Evolutionary conservation across 208 protist genomes (phyloP), one percentile per base, ranked within the genome.

Genomic region (Acanthamoeba castellanii): DNA sequence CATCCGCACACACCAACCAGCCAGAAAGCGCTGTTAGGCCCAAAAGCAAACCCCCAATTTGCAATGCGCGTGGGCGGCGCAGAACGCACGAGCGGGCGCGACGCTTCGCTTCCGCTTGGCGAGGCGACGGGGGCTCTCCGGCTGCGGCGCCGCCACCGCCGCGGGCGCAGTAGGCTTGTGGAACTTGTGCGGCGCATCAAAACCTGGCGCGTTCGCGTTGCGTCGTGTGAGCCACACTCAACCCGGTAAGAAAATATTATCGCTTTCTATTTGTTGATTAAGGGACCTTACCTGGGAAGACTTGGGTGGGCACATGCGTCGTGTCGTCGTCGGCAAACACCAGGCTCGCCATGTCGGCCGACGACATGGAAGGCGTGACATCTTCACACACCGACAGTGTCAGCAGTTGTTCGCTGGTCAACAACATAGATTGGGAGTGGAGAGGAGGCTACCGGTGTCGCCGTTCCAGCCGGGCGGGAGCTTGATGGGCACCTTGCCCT

Each of bases 401-500:
- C 3, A 11, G 11, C 14, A 3, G 42, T 34, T 22, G 42, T 34
- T 18, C 11, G 4, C 34, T 8, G 72, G 4, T 3, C 14, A 7
- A 27, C 42, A n/a, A n/a, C n/a, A n/a, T n/a, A n/a, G 34, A 81
- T 11, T 42, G 4, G 72, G 42, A 81, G 8, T 4, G 16, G n/a
- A 81, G 11, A 27, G 18, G 14, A 11, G 47, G 47, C 47, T 82
- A 32, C 76, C 76, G 1, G 45, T 34, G 47, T 50, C 76, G 34
- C 76, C 42, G 22, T 57, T 85, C 76, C 76, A 85, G 34, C 76
- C 76, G 27, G 30, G 76, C 18, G 76, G 76, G n/a, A 85, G 47
- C 42, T 50, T 85, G 76, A 85, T 85, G 76, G 76, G 76, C 42
- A 85, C 76, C 76, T 85, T 85, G 34, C 76, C 76, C 45, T 55